Evolutionary conservation across 257 asterid genomes (phyloP).

Genomic region (Primulina huaijiensis): DNA sequence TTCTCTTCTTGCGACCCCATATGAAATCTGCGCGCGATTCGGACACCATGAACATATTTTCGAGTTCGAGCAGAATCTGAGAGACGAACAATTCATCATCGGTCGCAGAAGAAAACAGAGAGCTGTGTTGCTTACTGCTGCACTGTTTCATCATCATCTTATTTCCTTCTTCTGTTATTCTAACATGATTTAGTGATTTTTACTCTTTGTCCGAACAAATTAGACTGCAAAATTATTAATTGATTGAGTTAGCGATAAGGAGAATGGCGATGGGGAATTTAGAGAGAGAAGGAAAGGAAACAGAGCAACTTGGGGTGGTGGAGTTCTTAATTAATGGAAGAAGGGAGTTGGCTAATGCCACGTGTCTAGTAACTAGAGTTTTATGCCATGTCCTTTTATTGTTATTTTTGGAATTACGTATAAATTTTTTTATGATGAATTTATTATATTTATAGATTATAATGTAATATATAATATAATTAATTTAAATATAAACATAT

Average conservation of each 20-base stretch:
- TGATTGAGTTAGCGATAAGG: background rate
- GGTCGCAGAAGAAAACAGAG: background rate
- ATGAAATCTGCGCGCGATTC: background rate
- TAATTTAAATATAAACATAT: too few species aligned
- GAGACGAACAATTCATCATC: background rate
- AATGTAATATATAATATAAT: too few species aligned
- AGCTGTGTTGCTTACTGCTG: background rate
- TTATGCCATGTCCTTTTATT: too few species aligned
- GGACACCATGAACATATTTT: background rate
- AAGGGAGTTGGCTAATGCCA: background rate
- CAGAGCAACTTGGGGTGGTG: background rate
- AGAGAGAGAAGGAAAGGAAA: background rate
- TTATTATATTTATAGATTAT: too few species aligned
- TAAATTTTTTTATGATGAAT: too few species aligned
- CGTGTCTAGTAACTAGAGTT: background rate
- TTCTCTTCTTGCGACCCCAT: background rate
- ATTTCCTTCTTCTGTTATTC: background rate
- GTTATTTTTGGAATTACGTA: too few species aligned
- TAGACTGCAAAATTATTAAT: too few species aligned
- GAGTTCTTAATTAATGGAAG: background rate
- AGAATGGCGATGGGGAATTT: background rate
- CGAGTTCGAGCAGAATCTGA: background rate
- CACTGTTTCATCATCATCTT: background rate
- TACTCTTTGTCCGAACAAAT: background rate
- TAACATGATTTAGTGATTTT: background rate